Evolutionary conservation across 441 rosid genomes (phyloP), one percentile per base, ranked within the genome.

Genomic region (Adansonia rubrostipa): DNA sequence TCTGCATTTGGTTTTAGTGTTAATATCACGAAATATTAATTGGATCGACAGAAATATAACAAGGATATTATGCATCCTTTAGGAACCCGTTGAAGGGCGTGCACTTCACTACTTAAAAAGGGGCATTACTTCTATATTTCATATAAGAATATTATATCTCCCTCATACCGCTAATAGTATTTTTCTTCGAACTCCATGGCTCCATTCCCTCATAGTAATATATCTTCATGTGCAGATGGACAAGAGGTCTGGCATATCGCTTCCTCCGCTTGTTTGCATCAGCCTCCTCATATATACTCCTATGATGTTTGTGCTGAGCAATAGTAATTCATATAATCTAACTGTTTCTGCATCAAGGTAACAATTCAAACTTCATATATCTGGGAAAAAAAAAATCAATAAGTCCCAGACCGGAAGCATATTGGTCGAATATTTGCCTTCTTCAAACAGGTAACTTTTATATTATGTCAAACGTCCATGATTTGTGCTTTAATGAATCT

Each of bases 181-280:
- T 85, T 85, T 93, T 94, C 86, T 83, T 88, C 72, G 81, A 80
- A 87, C 87, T 93, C 98, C 99, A 96, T 0, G 97, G 95, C 83
- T 96, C 92, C 89, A 96, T 80, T 62, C 99, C 98, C 84, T 94
- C 97, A 4, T 84, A 88, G 54, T 83, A 78, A 82, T 96, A 96
- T 75, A 96, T 93, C 85, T 93, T 96, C 98, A 96, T 91, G 40
- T 96, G 98, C 74, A 91, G 94, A 88, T 93, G 97, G 78, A 96
- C 92, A 56, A 96, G 93, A 77, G 98, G 98, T 53, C 98, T 88
- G 69, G 99, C 98, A 70, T 94, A 94, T 76, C 95, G 90, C 86
- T 94, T 96, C 84, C 98, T 93, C 71, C 97, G 87, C 86, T 93
- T 96, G 84, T 94, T 94, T 77, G 98, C 93, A 86, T 96, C 98